Base-by-base conservation (phyloP, 1,284 basidiomycete species). In the Fomitopsis betulina region DNA sequence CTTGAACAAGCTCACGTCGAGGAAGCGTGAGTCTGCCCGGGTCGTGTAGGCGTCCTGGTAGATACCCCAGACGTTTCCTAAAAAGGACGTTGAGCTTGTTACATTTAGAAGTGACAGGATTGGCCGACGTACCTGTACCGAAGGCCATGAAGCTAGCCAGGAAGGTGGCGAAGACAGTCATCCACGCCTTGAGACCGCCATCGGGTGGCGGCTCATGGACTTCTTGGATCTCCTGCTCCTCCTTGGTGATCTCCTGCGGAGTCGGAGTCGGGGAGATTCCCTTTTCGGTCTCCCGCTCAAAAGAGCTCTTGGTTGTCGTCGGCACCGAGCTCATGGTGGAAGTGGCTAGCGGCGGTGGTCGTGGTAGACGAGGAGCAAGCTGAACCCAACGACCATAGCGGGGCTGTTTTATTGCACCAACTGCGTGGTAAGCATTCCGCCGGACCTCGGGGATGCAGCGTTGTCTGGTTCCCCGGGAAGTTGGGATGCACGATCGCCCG, bases 41-140 rank as follows among this genome's bases (percentile, higher is more conserved):
- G 30, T 54, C 13, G 47, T 50, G 30, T 58, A 58, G 38, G 56
- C 56, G 15, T 54, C 52, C 30, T 58, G 56, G 23, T 53, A 54
- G 19, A 58, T 42, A 49, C 56, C 49, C 49, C 49, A 51, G n/a
- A 51, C 49, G 21, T 51, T 51, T 35, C 49, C 49, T 51, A 19
- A 21, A 30, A 2, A 35, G 21, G 21, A 21, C 23, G 5, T 43
- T 43, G 25, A 51, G 7, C 30, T 9, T 33, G 49, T 23, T 15
- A 27, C 5, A 15, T 10, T 27, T 47, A 17, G 32, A 21, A 4
- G 10, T 43, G 32, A 35, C 35, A 21, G 4, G 23, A 19, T 35
- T 17, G 15, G 19, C 2, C 32, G n/a, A 37, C 25, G 25, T 33
- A 51, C 49, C 49, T 19, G 49, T 51, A 35, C 49, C 49, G 32